Conservation (phyloP, 257 asterid genomes). For the Nicotiana sylvestris region DNA sequence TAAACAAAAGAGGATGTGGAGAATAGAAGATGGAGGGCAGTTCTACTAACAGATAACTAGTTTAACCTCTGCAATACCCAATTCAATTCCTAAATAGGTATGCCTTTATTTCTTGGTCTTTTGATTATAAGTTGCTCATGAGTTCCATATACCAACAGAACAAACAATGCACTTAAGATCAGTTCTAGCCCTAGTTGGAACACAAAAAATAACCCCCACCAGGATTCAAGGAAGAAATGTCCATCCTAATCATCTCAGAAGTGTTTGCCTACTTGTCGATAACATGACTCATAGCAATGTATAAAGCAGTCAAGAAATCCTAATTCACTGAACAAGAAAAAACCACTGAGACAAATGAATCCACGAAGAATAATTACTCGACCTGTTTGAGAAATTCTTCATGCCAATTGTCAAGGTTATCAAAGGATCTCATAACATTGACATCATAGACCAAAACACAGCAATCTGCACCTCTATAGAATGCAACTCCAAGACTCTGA, state of each 20-base stretch:
- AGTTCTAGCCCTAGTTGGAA: background rate
- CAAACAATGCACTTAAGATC: background rate
- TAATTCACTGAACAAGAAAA: background rate
- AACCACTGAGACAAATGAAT: background rate
- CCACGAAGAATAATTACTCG: conserved; percentile 12
- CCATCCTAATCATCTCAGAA: background rate
- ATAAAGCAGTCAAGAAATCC: background rate
- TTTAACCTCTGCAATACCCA: background rate
- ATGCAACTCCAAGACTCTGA: conserved; percentile 97
- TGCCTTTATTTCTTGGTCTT: background rate
- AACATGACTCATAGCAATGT: background rate
- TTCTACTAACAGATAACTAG: background rate
- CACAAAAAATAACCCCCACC: background rate
- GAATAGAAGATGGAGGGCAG: background rate
- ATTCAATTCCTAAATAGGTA: background rate
- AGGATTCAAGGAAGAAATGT: background rate
- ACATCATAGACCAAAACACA: conserved; percentile 92
- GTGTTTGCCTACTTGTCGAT: background rate
- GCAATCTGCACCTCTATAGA: conserved; percentile 97
- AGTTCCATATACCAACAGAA: background rate
- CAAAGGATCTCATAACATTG: conserved; percentile 84
- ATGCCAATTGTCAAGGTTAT: conserved; percentile 92
- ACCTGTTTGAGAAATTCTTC: conserved; percentile 99
- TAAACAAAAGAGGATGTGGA: background rate
- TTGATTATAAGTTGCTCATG: background rate